A percentile compares a stretch with the other conserved stretches of the same genome.
phyloP scores from a whole-genome alignment of 2,329 filamentous ascomycete species.

The Alternaria alternata region DNA sequence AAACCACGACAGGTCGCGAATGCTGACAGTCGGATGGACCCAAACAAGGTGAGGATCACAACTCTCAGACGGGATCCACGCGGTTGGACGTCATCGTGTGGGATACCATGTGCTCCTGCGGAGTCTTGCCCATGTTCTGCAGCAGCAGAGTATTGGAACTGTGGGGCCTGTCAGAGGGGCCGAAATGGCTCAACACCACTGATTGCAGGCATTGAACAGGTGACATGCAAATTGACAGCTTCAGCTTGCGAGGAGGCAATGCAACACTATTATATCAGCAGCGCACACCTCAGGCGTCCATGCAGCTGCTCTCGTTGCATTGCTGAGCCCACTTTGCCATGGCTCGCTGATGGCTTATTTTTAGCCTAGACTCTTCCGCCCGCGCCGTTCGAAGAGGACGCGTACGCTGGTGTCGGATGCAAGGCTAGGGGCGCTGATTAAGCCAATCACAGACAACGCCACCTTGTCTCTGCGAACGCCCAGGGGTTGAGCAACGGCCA shows the following conservation, averaged over 20 bases:
- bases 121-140: constrained; percentile 6
- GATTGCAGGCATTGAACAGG: constrained; percentile 4
- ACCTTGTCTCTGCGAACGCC: constrained; percentile 10
- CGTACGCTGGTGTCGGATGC: constrained; percentile 14
- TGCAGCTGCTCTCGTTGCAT: constrained; percentile 1
- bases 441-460: constrained; percentile 7
- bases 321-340: constrained; percentile 6
- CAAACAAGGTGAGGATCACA: neutral
- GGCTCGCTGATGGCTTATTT: constrained; percentile 1
- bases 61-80: constrained; percentile 11
- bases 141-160: constrained; percentile 13
- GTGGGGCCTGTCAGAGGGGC: constrained; percentile 12
- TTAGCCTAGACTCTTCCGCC: constrained; percentile 4
- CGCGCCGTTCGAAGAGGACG: constrained; percentile 13
- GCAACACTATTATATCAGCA: constrained; percentile 6
- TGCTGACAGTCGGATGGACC: neutral
- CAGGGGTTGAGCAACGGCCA: constrained; percentile 16
- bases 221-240: neutral
- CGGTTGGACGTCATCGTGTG: constrained; percentile 16
- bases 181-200: constrained; percentile 11
- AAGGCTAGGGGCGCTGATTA: neutral
- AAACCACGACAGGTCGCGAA: constrained; percentile 5
- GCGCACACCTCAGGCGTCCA: neutral
- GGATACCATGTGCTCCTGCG: constrained; percentile 9
- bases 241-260: constrained; percentile 6